Evolutionary conservation across 257 asterid species (phyloP).

Genomic region (Petunia axillaris): DNA sequence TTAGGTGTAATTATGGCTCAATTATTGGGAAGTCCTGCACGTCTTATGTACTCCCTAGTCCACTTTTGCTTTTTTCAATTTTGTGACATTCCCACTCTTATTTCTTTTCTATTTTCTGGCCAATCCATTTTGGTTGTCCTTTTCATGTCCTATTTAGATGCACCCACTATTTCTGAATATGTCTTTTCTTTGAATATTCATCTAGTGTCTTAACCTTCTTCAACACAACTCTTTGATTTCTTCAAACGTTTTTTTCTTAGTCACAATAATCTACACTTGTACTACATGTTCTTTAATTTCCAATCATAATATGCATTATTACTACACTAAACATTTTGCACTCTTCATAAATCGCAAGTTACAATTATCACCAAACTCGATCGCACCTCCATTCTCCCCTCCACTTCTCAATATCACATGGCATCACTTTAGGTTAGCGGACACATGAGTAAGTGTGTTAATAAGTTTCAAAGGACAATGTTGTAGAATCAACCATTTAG

Average conservation of each 20-base stretch:
- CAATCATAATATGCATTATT: too few relatives aligned
- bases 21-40: slow-evolving; percentile 68
- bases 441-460: too few relatives aligned
- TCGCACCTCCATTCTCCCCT: too few relatives aligned
- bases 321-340: too few relatives aligned
- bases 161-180: slow-evolving; percentile 37
- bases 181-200: slow-evolving; percentile 34
- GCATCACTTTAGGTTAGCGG: too few relatives aligned
- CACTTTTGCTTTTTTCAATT: slow-evolving; percentile 32
- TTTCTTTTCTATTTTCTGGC: slow-evolving; percentile 43
- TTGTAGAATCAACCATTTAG: too few relatives aligned
- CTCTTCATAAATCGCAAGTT: too few relatives aligned
- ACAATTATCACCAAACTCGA: too few relatives aligned
- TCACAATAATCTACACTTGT: neutral
- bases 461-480: too few relatives aligned
- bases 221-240: slow-evolving; percentile 15
- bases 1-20: slow-evolving; percentile 80
- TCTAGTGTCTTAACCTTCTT: slow-evolving; percentile 36
- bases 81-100: slow-evolving; percentile 70
- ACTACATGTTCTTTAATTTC: neutral
- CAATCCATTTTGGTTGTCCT: slow-evolving; percentile 52
- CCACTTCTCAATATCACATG: too few relatives aligned
- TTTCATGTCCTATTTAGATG: slow-evolving; percentile 49
- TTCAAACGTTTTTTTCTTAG: neutral
- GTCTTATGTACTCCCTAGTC: slow-evolving; percentile 39